Evolutionary conservation across 768 basidiomycete genomes (phyloP).

Genomic region (Fomitopsis serialis): DNA sequence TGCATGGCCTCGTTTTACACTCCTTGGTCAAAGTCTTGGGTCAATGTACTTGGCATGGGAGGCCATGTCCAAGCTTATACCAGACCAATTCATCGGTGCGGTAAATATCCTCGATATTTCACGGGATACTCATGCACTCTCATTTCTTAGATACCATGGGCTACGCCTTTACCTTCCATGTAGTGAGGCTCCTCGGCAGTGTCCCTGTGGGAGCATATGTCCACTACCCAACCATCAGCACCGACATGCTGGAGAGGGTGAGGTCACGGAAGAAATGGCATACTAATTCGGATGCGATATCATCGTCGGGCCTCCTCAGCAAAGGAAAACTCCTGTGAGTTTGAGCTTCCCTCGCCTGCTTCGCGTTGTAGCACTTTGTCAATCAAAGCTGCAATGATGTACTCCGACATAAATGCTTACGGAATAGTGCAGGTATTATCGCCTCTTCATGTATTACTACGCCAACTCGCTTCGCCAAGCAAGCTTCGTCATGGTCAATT

Average conservation of each 20-base stretch:
- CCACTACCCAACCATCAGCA: constrained; percentile 96
- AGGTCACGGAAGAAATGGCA: constrained; percentile 49
- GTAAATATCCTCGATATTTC: neutral
- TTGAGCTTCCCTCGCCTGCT: neutral
- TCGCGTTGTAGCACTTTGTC: neutral
- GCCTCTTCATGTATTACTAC: constrained; percentile 82
- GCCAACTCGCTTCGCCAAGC: constrained; percentile 66
- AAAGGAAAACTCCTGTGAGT: constrained; percentile 58
- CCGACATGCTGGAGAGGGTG: constrained; percentile 87
- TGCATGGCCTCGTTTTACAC: constrained; percentile 86
- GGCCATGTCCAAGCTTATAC: constrained; percentile 71
- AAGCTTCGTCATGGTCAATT: constrained; percentile 87
- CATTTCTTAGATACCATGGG: constrained; percentile 85
- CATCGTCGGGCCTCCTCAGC: constrained; percentile 50
- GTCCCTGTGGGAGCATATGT: constrained; percentile 86
- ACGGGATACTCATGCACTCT: neutral
- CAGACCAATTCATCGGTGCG: constrained; percentile 88
- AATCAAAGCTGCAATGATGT: neutral
- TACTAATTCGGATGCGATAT: constrained; percentile 56
- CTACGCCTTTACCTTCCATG: constrained; percentile 88
- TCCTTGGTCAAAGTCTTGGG: constrained; percentile 87
- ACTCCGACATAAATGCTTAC: neutral
- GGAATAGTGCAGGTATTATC: constrained; percentile 68
- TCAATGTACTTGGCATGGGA: constrained; percentile 82
- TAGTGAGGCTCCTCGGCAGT: constrained; percentile 56